These are phyloP conservation scores for Eleusine coracana DNA, from an alignment of 176 grass and related monocot genomes.

Conservation along the genomic window DNA sequence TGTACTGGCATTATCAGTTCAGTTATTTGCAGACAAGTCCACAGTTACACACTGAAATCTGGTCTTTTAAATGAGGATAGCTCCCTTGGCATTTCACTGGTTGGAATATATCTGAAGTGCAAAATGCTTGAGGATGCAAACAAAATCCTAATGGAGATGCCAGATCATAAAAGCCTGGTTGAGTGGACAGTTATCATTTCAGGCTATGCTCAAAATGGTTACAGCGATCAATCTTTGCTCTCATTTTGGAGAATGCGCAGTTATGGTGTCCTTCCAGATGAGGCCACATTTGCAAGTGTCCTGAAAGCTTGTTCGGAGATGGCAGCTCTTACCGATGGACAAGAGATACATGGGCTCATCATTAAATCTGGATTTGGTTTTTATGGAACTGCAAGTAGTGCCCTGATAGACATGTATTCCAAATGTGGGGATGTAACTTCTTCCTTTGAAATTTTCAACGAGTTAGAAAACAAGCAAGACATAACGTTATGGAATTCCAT, in stretches of 20 bases:
- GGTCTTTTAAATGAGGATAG: conserved; percentile 59
- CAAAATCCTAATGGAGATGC: conserved; percentile 56
- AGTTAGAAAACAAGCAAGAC: conserved; percentile 54
- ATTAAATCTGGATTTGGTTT: conserved; percentile 62
- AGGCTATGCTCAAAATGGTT: conserved; percentile 84
- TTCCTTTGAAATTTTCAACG: conserved; percentile 62
- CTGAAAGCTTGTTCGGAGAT: conserved; percentile 69
- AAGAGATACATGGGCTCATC: conserved; percentile 60
- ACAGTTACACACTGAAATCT: conserved; percentile 58
- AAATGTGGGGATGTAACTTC: conserved; percentile 68
- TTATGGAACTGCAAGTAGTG: conserved; percentile 51
- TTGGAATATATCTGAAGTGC: conserved; percentile 68
- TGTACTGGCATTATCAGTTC: conserved; percentile 43
- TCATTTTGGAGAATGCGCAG: conserved; percentile 67
- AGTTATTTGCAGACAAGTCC: conserved; percentile 55
- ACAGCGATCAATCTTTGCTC: conserved; percentile 54
- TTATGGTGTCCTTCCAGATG: conserved; percentile 49
- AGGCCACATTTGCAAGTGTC: conserved; percentile 68
- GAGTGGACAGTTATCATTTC: conserved; percentile 76
- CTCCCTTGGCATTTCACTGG: conserved; percentile 49
- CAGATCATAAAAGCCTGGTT: conserved; percentile 52
- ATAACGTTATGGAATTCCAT: conserved; percentile 73
- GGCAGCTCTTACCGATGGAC: conserved; percentile 48
- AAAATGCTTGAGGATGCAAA: conserved; percentile 62
- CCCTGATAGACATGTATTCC: conserved; percentile 76